Evolutionary conservation across 2,329 filamentous ascomycete species (phyloP), one percentile per base, ranked within the genome.

Genomic region (Epichloe scottii): DNA sequence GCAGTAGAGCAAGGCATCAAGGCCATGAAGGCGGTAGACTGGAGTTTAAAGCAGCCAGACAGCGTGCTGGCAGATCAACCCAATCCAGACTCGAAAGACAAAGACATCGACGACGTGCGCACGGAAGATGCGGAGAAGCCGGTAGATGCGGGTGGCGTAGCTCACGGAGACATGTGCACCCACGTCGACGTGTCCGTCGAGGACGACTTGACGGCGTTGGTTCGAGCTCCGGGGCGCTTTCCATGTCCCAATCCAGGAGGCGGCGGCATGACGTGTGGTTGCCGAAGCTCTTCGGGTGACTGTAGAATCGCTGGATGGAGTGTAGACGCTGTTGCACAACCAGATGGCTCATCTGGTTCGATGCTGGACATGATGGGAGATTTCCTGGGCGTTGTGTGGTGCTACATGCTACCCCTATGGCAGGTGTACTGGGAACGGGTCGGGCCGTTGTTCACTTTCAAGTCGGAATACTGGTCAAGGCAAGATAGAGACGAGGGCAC

Each of bases 401-500:
- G 52, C 44, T 47, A 52, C 30, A n/a, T 54, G 26, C 21, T 52
- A 10, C 50, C 47, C 12, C 43, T 52, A 15, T 50, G 48, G 37
- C 39, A 42, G n/a, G 42, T 62, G 30, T 73, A 70, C 58, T 70
- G 62, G 67, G 52, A 50, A 40, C 53, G 66, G 12, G 62, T 72
- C 15, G 57, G 57, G 46, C 70, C 70, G 2, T 67, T 71, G 12
- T 69, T 74, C 52, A 58, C 70, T 56, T 54, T 57, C 7, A 55
- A 61, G 2, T 72, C 70, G 30, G 58, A 63, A 34, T 60, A 67
- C 50, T 67, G 69, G 65, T 50, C 56, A 49, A 55, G 59, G 38
- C 56, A 59, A 26, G 55, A 53, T 15, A 59, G 51, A 35, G 50
- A 59, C 19, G 51, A 62, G 42, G 50, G 54, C 34, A 62, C 58